Percentiles rank a stretch among this genome's conserved stretches.
These are phyloP conservation scores for Diutina sp. DNA, from an alignment of 1,139 yeast species.

Conservation along the genomic window DNA sequence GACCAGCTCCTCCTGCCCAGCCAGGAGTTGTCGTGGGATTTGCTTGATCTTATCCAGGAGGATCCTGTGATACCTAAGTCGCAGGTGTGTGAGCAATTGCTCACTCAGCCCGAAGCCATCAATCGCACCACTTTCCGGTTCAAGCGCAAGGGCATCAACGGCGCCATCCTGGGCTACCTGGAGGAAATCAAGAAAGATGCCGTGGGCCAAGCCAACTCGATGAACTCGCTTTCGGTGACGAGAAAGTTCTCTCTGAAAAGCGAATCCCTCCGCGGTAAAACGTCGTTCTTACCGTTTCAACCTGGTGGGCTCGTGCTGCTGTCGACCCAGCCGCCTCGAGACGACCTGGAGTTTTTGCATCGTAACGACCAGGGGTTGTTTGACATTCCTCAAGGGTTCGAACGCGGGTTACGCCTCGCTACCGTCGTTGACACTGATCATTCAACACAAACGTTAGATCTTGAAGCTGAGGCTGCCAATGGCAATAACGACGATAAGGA, in stretches of 20 bases:
- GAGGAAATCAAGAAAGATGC: constrained; percentile 48
- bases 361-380: constrained; percentile 64
- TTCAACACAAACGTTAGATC: constrained; percentile 68
- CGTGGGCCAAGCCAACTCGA: constrained; percentile 40
- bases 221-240: constrained; percentile 60
- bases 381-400: constrained; percentile 73
- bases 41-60: constrained; percentile 39
- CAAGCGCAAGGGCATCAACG: constrained; percentile 65
- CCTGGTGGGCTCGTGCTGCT: constrained; percentile 71
- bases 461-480: constrained; percentile 27
- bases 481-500: constrained; percentile 26
- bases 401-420: constrained; percentile 45
- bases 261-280: constrained; percentile 55
- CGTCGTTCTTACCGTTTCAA: constrained; percentile 75
- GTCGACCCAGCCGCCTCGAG: constrained; percentile 10
- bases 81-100: constrained; percentile 25
- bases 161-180: constrained; percentile 46
- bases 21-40: constrained; percentile 42
- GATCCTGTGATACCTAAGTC: constrained; percentile 23
- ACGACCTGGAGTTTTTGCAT: constrained; percentile 36
- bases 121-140: constrained; percentile 47
- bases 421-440: constrained; percentile 18
- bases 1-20: constrained; percentile 22
- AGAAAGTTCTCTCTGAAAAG: constrained; percentile 55
- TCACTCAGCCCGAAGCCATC: constrained; percentile 38